phyloP scores from a whole-genome alignment of 257 asterid species.

The Eucommia ulmoides region DNA sequence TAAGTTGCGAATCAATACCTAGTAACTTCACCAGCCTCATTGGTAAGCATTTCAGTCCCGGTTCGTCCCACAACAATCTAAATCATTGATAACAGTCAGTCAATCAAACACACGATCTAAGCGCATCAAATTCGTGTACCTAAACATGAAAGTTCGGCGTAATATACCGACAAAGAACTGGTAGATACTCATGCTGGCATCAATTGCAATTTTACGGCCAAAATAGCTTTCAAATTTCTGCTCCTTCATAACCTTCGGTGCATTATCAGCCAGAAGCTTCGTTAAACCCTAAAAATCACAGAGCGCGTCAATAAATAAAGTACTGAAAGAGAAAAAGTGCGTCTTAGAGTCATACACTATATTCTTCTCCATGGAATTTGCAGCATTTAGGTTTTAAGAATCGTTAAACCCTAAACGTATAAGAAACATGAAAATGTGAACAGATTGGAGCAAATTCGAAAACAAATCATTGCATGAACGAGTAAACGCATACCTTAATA shows the following conservation, averaged over 20 bases:
- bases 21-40: slow-evolving; percentile 96
- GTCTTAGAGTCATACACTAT: too few species aligned
- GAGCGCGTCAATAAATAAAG: too few species aligned
- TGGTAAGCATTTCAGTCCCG: slow-evolving; percentile 90
- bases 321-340: too few species aligned
- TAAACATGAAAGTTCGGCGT: not conserved
- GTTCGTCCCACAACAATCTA: slow-evolving; percentile 94
- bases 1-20: slow-evolving; percentile 48
- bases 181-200: slow-evolving; percentile 99
- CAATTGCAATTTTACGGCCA: slow-evolving; percentile 94
- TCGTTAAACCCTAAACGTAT: slow-evolving; percentile 60
- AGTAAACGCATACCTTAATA: slow-evolving; percentile 5
- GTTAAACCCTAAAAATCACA: slow-evolving; percentile 62
- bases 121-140: too few species aligned
- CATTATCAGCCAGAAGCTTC: slow-evolving; percentile 93
- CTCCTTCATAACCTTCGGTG: slow-evolving; percentile 84
- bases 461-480: not conserved
- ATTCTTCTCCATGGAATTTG: slow-evolving; percentile 75
- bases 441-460: not conserved
- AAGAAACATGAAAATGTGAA: not conserved
- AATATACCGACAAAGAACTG: slow-evolving; percentile 63
- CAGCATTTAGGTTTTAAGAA: slow-evolving; percentile 94
- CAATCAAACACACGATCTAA: slow-evolving; percentile 1
- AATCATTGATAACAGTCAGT: slow-evolving; percentile 5
- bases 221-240: slow-evolving; percentile 93